Percentiles rank a stretch among this genome's conserved stretches.
phyloP scores from a whole-genome alignment of 2,329 filamentous ascomycete genomes.

The Alternaria sp. region DNA sequence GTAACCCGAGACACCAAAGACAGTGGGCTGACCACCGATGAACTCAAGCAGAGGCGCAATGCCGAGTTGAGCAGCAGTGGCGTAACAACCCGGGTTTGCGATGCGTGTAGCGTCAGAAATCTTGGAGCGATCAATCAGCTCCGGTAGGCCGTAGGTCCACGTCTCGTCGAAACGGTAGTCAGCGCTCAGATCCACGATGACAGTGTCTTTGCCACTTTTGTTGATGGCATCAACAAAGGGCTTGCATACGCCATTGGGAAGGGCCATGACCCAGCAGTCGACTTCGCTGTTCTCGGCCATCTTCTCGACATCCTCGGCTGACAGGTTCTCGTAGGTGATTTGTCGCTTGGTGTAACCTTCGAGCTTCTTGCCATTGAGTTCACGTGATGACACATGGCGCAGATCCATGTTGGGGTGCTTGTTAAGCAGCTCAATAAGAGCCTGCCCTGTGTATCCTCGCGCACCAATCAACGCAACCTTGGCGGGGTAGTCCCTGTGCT shows the following conservation, averaged over 20 bases:
- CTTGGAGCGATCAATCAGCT: conserved; percentile 77
- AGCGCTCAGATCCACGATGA: conserved; percentile 94
- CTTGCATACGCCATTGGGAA: conserved; percentile 94
- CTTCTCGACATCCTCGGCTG: conserved; percentile 81
- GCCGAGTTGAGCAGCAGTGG: conserved; percentile 88
- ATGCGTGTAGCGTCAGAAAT: conserved; percentile 84
- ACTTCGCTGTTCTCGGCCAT: conserved; percentile 86
- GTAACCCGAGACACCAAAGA: conserved; percentile 94
- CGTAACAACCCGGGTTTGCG: conserved; percentile 93
- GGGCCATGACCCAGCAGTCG: conserved; percentile 97
- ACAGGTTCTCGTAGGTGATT: conserved; percentile 90
- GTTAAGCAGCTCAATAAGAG: conserved; percentile 86
- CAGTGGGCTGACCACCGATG: conserved; percentile 78
- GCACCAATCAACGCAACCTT: conserved; percentile 89
- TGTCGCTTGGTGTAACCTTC: conserved; percentile 90
- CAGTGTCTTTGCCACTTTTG: conserved; percentile 70
- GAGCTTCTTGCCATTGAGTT: conserved; percentile 85
- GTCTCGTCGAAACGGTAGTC: conserved; percentile 88
- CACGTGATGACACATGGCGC: conserved; percentile 89
- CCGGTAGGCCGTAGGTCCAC: conserved; percentile 92
- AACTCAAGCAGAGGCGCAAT: conserved; percentile 83
- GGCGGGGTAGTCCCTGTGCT: conserved; percentile 78
- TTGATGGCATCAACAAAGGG: conserved; percentile 91
- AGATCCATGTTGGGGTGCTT: conserved; percentile 89
- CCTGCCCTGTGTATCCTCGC: conserved; percentile 92